Base-by-base conservation (phyloP, 1,284 basidiomycete genomes). In the Sporisorium sorghi region DNA sequence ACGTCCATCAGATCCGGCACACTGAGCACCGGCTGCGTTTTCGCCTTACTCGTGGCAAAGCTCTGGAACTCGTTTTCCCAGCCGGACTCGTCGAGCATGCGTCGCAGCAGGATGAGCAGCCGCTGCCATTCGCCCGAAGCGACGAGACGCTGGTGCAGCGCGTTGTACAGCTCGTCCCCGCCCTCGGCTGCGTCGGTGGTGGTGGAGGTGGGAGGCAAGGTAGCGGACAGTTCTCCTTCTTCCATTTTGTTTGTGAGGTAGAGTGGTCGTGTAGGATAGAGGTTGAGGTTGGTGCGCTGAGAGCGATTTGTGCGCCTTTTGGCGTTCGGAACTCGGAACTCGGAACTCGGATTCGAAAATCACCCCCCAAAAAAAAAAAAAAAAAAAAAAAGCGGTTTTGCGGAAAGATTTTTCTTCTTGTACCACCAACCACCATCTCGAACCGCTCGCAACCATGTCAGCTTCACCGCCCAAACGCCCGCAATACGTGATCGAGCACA, bases 401-500 rank as follows among this genome's bases (percentile, higher is more conserved):
- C 33, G 5, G 11, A 26, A 30, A 24, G 17, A 19, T 54, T 44
- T 50, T 48, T 14, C 37, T 43, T 23, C 15, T 44, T 33, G 47
- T 33, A 48, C 47, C 30, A 48, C 42, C 46, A 54, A 40, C 39
- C 42, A 54, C 17, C 50, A n/a, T 15, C 7, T 24, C 49, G n/a
- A 19, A 17, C 28, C 24, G 8, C 39, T 5, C n/a, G 19, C 26
- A 51, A 48, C 14, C n/a, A 61, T 53, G 46, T 21, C 39, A 17
- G 14, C 47, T 12, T 44, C 2, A 9, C 28, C 5, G 28, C 26
- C 35, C 12, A 39, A 19, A 7, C 64, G 83, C 37, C 82, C 83
- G 4, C 63, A 82, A 42, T 84, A 84, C 63, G 77, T 84, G 14
- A 75, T 84, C 64, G 83, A 84, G 57, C 83, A 84, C 50, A 83